Base-by-base conservation (phyloP, 1,284 basidiomycete species). In the Cutaneotrichosporon spelunceum region DNA sequence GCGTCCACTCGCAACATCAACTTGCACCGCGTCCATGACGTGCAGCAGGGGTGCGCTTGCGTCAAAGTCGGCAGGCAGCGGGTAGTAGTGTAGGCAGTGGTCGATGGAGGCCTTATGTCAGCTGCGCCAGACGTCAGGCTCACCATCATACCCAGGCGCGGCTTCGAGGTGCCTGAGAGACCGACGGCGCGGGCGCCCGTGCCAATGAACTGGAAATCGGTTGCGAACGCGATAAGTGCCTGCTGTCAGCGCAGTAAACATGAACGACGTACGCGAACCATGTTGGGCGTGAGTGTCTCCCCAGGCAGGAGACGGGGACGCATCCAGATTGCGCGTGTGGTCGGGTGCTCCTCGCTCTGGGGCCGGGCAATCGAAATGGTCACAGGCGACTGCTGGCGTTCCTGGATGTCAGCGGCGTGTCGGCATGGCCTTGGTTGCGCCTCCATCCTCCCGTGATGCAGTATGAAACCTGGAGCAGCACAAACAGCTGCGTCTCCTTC, bases 191-290 rank as follows among this genome's bases (percentile, higher is more conserved):
- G 83, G 1, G 83, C 78, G 2, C 86, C 88, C 0, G 84, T 84
- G 10, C 83, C 81, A 62, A 93, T 87, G 68, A 93, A 89, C 71
- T 88, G 83, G 50, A 90, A 80, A 76, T 95, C 92, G 2, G 91
- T 91, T 57, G 92, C 83, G 70, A 93, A 95, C 4, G 87, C 86
- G 56, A 94, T 82, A 63, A 95, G 91, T 68, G 89, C 91, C 89
- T 93, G 69, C 3, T 2, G 56, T 61, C 26, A 61, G 57, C 13
- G 1, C 26, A 2, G 24, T 27, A 24, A 42, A n/a, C n/a, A 23
- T 29, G 6, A 0, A 23, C 54, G 29, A 42, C 21, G 34, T 16
- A 89, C 91, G 81, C 93, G 93, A 70, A 93, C 89, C 71, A 88
- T 89, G 50, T 87, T 84, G 6, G 84, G 76, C 53, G 86, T 86